Evolutionary conservation across 2,329 filamentous ascomycete genomes (phyloP).

Genomic region (Ramularia endophylla): DNA sequence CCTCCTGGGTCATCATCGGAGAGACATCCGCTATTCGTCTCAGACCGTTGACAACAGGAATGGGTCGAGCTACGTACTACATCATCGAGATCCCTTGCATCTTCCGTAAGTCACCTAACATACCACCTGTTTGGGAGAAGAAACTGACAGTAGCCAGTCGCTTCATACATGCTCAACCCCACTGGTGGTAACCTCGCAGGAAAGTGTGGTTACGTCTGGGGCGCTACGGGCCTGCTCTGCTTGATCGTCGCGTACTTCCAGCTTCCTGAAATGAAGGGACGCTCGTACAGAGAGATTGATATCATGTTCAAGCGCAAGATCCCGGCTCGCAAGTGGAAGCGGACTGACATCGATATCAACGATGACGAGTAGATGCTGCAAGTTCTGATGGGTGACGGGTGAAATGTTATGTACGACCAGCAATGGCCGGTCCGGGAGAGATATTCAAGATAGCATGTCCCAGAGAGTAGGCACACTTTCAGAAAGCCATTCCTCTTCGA

Average conservation of each 20-base stretch:
- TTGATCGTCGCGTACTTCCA: conserved; percentile 41
- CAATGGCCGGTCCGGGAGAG: background rate
- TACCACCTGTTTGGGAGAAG: background rate
- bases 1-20: conserved; percentile 61
- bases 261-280: conserved; percentile 53
- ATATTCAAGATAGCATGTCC: conserved; percentile 1
- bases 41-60: conserved; percentile 58
- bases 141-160: conserved; percentile 8
- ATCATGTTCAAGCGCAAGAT: conserved; percentile 52
- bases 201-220: conserved; percentile 57
- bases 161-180: conserved; percentile 21
- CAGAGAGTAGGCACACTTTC: too few species aligned
- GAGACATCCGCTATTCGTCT: conserved; percentile 62
- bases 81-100: conserved; percentile 61
- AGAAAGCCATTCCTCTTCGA: too few species aligned
- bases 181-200: conserved; percentile 38
- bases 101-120: conserved; percentile 37
- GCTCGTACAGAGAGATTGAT: conserved; percentile 57
- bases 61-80: conserved; percentile 60
- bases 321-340: conserved; percentile 50
- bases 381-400: background rate
- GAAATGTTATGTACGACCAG: background rate
- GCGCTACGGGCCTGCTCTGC: conserved; percentile 52
- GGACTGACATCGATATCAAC: conserved; percentile 51
- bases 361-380: conserved; percentile 53